phyloP scores from a whole-genome alignment of 805 yeast species.

The Metschnikowia kunwiensis region DNA sequence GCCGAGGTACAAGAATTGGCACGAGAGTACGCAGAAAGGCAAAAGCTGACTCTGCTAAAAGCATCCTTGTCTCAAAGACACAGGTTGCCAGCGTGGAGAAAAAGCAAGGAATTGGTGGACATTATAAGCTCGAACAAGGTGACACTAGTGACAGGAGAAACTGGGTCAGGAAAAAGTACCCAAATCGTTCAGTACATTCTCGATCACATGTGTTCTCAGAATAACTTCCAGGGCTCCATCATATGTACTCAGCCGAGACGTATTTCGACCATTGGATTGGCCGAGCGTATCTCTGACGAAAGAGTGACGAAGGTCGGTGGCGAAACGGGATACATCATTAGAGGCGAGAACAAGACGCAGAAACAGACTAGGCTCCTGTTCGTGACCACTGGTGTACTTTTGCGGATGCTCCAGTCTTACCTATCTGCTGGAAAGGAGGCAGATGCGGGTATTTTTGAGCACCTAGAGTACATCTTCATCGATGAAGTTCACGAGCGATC shows the following conservation, averaged over 20 bases:
- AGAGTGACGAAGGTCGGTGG: conserved; percentile 60
- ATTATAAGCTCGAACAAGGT: conserved; percentile 59
- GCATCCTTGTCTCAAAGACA: conserved; percentile 43
- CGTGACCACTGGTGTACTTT: conserved; percentile 88
- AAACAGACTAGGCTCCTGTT: conserved; percentile 71
- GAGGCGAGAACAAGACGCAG: conserved; percentile 78
- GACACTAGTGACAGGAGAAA: conserved; percentile 87
- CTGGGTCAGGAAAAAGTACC: conserved; percentile 96
- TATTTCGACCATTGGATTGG: conserved; percentile 91
- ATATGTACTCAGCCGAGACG: conserved; percentile 95
- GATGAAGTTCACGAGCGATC: conserved; percentile 98
- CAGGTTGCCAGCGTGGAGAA: conserved; percentile 81
- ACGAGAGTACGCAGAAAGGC: conserved; percentile 3
- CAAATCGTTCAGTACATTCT: conserved; percentile 88
- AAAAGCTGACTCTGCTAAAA: conserved; percentile 27
- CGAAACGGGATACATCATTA: conserved; percentile 84
- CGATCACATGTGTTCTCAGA: conserved; percentile 54
- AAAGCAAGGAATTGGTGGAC: conserved; percentile 51
- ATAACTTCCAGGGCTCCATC: conserved; percentile 55
- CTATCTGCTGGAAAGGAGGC: conserved; percentile 22
- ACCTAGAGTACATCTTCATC: conserved; percentile 68
- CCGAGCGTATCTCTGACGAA: conserved; percentile 88
- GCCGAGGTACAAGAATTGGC: conserved; percentile 4
- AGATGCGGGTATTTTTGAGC: conserved; percentile 37
- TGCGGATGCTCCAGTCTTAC: conserved; percentile 73